Evolutionary conservation across 2,329 filamentous ascomycete species (phyloP), one percentile per base, ranked within the genome.

Genomic region (Paraconiothyrium brasiliense): DNA sequence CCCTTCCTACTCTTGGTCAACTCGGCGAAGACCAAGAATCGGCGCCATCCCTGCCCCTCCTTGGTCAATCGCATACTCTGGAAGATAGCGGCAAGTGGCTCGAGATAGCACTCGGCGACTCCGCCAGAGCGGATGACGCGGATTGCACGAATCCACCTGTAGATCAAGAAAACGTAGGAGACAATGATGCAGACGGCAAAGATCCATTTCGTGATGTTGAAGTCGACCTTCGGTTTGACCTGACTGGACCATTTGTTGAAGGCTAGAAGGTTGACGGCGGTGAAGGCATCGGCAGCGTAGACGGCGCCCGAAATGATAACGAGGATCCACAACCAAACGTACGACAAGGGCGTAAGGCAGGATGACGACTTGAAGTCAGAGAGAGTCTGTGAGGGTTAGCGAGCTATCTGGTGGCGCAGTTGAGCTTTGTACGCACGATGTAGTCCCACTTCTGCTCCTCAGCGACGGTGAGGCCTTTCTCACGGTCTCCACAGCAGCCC

Each of bases 1-100:
- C 93, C 93, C 80, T 97, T 96, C 75, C 92, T 94, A 78, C 91
- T 93, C 81, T 94, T 95, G 13, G 94, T 97, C 76, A 97, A 82
- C 72, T 93, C 92, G 16, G 93, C 90, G 76, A 97, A 97, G 67
- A 97, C 93, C n/a, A 97, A 80, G 75, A 97, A 99, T 54, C 94
- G 87, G 71, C 89, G 90, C 87, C 90, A 99, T 35, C 95, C 95
- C 69, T 90, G 87, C 47, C 90, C 91, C 27, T 84, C 76, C 47
- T 79, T 84, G 39, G 90, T 90, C 60, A 90, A 77, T n/a, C 93
- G 88, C 73, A 93, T 87, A 80, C 91, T 93, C 78, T 97, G 92
- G 68, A 96, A 85, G 54, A 92, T 89, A 55, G 92, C 92, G 1
- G 94, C 94, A 61, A 98, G 82, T 39, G 88, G 91, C 77, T 99